Base-by-base conservation (phyloP, 257 asterid species). In the Solanum bulbocastanum region DNA sequence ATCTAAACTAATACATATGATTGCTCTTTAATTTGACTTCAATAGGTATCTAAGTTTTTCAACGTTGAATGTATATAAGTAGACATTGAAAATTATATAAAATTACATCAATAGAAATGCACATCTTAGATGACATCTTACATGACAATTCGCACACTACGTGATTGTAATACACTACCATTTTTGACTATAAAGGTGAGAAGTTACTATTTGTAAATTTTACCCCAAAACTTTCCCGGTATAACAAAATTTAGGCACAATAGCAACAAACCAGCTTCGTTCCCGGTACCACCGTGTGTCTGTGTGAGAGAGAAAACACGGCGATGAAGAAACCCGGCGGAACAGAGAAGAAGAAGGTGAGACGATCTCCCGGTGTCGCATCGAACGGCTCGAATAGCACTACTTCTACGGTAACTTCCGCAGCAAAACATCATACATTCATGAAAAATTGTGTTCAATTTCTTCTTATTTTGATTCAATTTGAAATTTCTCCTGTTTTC, bases 251-350 rank as follows among this genome's bases (percentile, higher is more conserved):
- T 73, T 35, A 72, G 81, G 14, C 27, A 30, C 25, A 33, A 35
- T 73, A 1, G 27, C 81, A 73, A 73, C 81, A 73, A 18, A 18
- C 1, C 8, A 73, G 46, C 46, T 68, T 73, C 36, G 81, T 71
- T 71, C 39, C 15, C 74, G 20, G 36, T 66, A 27, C 27, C 44
- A 79, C 66, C 44, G 36, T 78, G 65, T 78, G 65, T 42, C 66
- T 78, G 65, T 79, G 65, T 4, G 84, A 78, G n/a, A 78, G 62
- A 42, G 84, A 78, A 25, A 79, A 5, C 8, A 78, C 65, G 13
- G 84, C 33, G 37, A 81, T 81, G 85, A 81, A 81, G 85, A 81
- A 81, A 81, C 68, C 85, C 66, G 85, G 85, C 42, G 85, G 85
- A 81, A 68, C 85, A 33, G 85, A 81, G 85, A 81, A 81, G 85